phyloP scores from a whole-genome alignment of 108 stramenopile genomes.

The Aurantiochytrium sp. region DNA sequence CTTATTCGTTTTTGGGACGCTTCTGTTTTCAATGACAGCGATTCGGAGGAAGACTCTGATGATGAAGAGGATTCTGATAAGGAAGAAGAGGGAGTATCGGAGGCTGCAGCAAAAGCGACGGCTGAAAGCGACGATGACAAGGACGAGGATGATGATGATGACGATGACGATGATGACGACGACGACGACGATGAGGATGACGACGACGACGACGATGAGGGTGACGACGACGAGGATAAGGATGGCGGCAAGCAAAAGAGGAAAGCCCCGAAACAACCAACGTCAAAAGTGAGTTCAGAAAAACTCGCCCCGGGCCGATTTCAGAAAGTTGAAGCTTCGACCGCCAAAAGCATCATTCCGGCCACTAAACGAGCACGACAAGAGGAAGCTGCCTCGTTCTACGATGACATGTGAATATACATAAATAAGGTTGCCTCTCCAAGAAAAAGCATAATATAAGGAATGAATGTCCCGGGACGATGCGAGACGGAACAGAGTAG shows the following conservation, averaged over 20 bases:
- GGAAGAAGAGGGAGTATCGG: too few relatives aligned
- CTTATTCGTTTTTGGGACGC: conserved; percentile 41
- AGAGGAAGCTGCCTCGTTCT: too few relatives aligned
- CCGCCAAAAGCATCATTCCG: too few relatives aligned
- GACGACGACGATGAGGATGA: too few relatives aligned
- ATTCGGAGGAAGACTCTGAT: not conserved
- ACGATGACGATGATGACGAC: not conserved
- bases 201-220: not conserved
- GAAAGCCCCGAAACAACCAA: not conserved
- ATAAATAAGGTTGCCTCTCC: too few relatives aligned
- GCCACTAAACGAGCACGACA: too few relatives aligned
- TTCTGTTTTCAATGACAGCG: not conserved
- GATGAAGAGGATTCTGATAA: not conserved
- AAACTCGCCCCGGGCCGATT: too few relatives aligned
- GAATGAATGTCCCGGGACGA: not conserved
- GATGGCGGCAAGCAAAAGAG: not conserved
- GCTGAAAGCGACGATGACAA: not conserved
- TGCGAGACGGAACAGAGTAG: not conserved
- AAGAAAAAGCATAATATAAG: too few relatives aligned
- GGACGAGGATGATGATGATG: not conserved
- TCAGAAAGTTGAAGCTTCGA: too few relatives aligned
- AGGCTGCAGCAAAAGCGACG: not conserved
- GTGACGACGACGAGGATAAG: not conserved
- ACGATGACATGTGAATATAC: too few relatives aligned
- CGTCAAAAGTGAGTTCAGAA: too few relatives aligned